A percentile compares a stretch with the other conserved stretches of the same genome.
Evolutionary conservation across 31 red algal species (phyloP).

Genomic region (Porphyra umbilicalis): DNA sequence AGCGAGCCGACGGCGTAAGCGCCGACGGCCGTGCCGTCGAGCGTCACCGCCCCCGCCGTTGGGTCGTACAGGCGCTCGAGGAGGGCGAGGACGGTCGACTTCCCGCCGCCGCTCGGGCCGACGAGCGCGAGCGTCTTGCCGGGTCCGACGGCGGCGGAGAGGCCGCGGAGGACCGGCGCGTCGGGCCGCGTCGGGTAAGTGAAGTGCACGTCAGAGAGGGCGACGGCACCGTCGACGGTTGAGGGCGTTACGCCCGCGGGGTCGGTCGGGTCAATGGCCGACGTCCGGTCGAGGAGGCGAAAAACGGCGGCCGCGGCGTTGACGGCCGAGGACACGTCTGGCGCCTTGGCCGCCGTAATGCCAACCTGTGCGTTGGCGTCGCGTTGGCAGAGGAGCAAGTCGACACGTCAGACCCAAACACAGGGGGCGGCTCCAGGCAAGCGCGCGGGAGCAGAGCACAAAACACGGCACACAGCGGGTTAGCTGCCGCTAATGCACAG

Average conservation of each 20-base stretch:
- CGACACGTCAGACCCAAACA: neutral
- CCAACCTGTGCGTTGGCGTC: too few species aligned
- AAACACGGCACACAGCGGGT: neutral
- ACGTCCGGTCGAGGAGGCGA: conserved; percentile 41
- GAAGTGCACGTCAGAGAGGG: conserved; percentile 38
- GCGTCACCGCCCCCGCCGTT: conserved; percentile 12
- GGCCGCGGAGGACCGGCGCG: conserved; percentile 61
- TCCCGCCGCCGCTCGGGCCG: conserved; percentile 57
- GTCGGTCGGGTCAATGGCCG: conserved; percentile 49
- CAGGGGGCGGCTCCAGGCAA: too few species aligned
- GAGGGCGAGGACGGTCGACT: conserved; percentile 52
- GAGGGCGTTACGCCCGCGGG: neutral
- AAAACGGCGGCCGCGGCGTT: conserved; percentile 41
- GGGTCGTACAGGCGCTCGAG: conserved; percentile 84
- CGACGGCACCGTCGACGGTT: conserved; percentile 20
- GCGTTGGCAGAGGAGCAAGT: neutral
- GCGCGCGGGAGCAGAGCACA: too few species aligned
- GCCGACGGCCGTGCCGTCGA: conserved; percentile 13
- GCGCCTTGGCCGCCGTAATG: neutral
- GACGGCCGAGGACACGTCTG: conserved; percentile 34
- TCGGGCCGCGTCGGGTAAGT: conserved; percentile 56
- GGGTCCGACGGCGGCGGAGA: conserved; percentile 46
- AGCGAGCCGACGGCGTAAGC: conserved; percentile 26
- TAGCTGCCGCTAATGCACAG: neutral
- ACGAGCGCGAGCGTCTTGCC: conserved; percentile 87